A percentile compares a stretch with the other conserved stretches of the same genome.
Evolutionary conservation across 257 asterid species (phyloP).

Genomic region (Solanum chilense): DNA sequence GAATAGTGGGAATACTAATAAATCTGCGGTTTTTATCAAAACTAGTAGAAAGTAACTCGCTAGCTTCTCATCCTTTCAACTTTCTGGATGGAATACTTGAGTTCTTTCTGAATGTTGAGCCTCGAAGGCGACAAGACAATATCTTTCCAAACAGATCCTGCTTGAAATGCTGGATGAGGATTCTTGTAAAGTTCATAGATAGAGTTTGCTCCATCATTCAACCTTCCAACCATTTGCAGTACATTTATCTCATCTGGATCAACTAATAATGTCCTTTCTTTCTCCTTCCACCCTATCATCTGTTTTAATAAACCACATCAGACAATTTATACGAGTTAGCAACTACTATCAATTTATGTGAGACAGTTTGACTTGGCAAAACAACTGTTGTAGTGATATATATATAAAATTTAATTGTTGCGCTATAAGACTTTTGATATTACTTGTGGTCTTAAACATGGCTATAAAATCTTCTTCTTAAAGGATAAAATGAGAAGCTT

Average conservation of each 20-base stretch:
- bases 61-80: constrained; percentile 30
- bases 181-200: constrained; percentile 66
- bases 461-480: not conserved
- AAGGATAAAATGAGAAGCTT: not conserved
- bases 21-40: not conserved
- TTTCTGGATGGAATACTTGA: constrained; percentile 77
- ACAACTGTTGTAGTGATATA: not conserved
- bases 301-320: constrained; percentile 11
- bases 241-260: constrained; percentile 79
- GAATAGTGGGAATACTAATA: not conserved
- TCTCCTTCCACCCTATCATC: constrained; percentile 97
- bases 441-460: not conserved
- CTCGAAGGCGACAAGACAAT: constrained; percentile 94
- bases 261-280: constrained; percentile 74
- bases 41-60: not conserved
- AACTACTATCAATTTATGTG: not conserved
- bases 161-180: constrained; percentile 58
- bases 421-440: not conserved
- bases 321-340: not conserved
- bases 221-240: constrained; percentile 41
- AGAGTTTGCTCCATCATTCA: constrained; percentile 64
- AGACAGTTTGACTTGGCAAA: not conserved
- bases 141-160: constrained; percentile 93
- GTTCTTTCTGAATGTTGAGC: constrained; percentile 85
- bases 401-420: not conserved